A percentile compares a stretch with the other conserved stretches of the same genome.
Conservation (phyloP, 2,329 filamentous ascomycete species). For the Septoria petroselini region DNA sequence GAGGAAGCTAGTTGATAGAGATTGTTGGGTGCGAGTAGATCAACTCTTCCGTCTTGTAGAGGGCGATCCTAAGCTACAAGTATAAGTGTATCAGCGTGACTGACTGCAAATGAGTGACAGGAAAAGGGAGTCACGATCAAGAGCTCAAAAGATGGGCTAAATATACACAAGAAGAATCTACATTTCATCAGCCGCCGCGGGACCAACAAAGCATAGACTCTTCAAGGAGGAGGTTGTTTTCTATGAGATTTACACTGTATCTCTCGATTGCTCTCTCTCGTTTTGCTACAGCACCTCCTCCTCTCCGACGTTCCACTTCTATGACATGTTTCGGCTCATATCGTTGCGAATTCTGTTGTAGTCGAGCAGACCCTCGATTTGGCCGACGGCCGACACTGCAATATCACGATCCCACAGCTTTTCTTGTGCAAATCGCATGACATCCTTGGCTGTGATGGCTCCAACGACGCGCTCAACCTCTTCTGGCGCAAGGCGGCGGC, state of each 20-base stretch:
- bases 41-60: too few species aligned
- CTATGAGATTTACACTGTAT: slow-evolving; percentile 29
- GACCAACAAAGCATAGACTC: neutral
- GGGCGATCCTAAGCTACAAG: too few species aligned
- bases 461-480: slow-evolving; percentile 94
- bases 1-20: too few species aligned
- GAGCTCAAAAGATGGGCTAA: slow-evolving; percentile 7
- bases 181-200: slow-evolving; percentile 1
- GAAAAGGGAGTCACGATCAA: neutral
- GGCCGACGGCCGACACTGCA: slow-evolving; percentile 87
- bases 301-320: slow-evolving; percentile 22
- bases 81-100: too few species aligned
- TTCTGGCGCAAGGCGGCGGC: slow-evolving; percentile 81
- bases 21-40: too few species aligned
- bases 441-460: slow-evolving; percentile 87
- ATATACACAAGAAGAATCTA: slow-evolving; percentile 12
- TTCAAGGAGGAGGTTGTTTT: slow-evolving; percentile 12
- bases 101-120: neutral
- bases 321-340: slow-evolving; percentile 72
- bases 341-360: slow-evolving; percentile 78
- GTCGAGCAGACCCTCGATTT: slow-evolving; percentile 78
- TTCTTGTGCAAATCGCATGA: slow-evolving; percentile 92
- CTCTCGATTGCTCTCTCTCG: too few species aligned
- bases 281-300: slow-evolving; percentile 12
- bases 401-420: slow-evolving; percentile 98